Evolutionary conservation across 1,284 basidiomycete species (phyloP).

Genomic region (Anthracocystis walkeri): DNA sequence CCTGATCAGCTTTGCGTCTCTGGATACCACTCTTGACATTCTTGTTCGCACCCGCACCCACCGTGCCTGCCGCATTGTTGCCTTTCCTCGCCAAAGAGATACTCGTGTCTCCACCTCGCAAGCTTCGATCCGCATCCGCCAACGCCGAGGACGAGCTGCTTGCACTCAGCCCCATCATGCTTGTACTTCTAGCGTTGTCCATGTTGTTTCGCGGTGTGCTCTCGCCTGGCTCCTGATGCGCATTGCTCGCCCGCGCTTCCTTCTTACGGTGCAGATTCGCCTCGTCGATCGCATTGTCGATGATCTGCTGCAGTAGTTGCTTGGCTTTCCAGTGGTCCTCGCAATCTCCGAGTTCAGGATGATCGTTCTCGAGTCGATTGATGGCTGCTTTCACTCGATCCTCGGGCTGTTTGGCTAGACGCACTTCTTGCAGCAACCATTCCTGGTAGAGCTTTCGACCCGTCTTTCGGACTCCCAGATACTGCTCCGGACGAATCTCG

Average conservation of each 20-base stretch:
- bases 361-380: conserved; percentile 51
- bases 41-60: conserved; percentile 13
- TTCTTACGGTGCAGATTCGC: conserved; percentile 55
- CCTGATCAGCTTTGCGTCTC: conserved; percentile 49
- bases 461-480: conserved; percentile 52
- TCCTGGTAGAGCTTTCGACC: conserved; percentile 55
- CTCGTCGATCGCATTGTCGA: conserved; percentile 61
- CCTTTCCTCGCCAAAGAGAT: conserved; percentile 27
- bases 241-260: conserved; percentile 37
- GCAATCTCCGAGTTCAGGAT: conserved; percentile 53
- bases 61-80: conserved; percentile 2
- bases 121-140: conserved; percentile 36
- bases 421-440: conserved; percentile 56
- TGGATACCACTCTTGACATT: conserved; percentile 18
- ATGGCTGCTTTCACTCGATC: conserved; percentile 54
- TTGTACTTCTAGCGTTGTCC: conserved; percentile 21
- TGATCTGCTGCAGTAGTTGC: conserved; percentile 58
- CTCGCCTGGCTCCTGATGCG: conserved; percentile 32
- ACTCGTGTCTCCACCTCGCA: conserved; percentile 25
- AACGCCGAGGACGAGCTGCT: conserved; percentile 37
- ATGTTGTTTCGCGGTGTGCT: conserved; percentile 28
- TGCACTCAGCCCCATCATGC: conserved; percentile 32
- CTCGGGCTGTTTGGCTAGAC: conserved; percentile 55
- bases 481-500: conserved; percentile 55
- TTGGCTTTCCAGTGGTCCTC: conserved; percentile 58